Evolutionary conservation across 1,284 basidiomycete species (phyloP), one percentile per base, ranked within the genome.

Genomic region (Porodaedalea pini): DNA sequence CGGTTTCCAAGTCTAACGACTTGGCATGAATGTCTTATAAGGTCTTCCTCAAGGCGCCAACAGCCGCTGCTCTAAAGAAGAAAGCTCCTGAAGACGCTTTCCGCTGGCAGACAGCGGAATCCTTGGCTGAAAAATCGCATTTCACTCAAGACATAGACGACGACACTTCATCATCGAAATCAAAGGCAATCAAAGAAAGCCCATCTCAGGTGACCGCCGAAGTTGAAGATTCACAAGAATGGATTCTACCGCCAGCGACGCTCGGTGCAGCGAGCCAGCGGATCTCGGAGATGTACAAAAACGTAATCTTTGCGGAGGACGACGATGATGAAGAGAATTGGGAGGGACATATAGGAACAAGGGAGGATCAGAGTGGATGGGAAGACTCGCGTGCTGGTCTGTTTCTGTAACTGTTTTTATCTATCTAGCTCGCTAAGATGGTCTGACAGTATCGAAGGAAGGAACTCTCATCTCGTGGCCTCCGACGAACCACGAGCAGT

Each of bases 271-370:
- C 83, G 4, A 83, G 78, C 65, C 73, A 74, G 13, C 75, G 83
- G 29, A 82, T 90, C 37, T 88, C 87, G 1, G 58, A 78, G 43
- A 68, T 88, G 21, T 89, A 88, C 64, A 72, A 81, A 62, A 85
- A 87, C 57, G 75, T 82, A 25, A 83, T 87, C 15, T 88, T 88
- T 61, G 69, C 76, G 36, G 75, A 81, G 17, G 69, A 66, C 2
- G 71, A 73, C 48, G 66, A 59, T 39, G 65, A 62, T 25, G 62
- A 60, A n/a, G 1, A n/a, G 10, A 27, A 47, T 8, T 47, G 29
- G 39, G 25, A 52, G 61, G 63, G 40, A 37, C 31, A 54, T 60
- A 57, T 5, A 58, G 49, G 1, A 62, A 53, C 34, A 56, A 56
- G 29, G 53, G 44, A 58, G 51, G 39, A 36, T 23, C 36, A 50